phyloP scores from a whole-genome alignment of 2,329 filamentous ascomycete species.

The Nannizzia gypsea region DNA sequence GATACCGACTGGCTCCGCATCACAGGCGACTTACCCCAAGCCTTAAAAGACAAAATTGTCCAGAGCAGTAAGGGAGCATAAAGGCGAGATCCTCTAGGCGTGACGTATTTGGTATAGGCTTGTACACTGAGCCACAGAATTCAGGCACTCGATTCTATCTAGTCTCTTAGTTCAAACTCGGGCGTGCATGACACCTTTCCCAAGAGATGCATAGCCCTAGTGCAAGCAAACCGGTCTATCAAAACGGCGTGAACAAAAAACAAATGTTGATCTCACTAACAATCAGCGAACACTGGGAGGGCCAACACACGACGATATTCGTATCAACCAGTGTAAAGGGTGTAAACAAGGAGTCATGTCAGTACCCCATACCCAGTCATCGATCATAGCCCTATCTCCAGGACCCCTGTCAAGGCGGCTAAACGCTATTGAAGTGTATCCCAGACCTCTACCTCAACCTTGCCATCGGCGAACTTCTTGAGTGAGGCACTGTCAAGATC shows the following conservation, averaged over 20 bases:
- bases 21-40: not conserved
- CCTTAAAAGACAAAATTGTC: not conserved
- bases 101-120: not conserved
- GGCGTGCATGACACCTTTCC: not conserved
- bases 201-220: not conserved
- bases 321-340: not conserved
- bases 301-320: not conserved
- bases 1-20: not conserved
- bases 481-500: constrained; percentile 66
- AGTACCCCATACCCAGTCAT: not conserved
- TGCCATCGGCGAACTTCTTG: constrained; percentile 43
- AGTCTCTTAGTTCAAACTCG: not conserved
- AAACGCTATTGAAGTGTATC: constrained; percentile 39
- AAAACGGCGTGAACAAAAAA: not conserved
- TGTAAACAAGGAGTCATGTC: not conserved
- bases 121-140: not conserved
- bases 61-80: not conserved
- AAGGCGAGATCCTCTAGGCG: not conserved
- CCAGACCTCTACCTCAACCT: constrained; percentile 55
- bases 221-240: not conserved
- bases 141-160: not conserved
- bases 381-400: constrained; percentile 4
- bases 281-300: not conserved
- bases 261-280: not conserved
- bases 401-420: not conserved